Evolutionary conservation across 441 rosid species (phyloP), one percentile per base, ranked within the genome.

Genomic region (Euphorbia schlechtendalii): DNA sequence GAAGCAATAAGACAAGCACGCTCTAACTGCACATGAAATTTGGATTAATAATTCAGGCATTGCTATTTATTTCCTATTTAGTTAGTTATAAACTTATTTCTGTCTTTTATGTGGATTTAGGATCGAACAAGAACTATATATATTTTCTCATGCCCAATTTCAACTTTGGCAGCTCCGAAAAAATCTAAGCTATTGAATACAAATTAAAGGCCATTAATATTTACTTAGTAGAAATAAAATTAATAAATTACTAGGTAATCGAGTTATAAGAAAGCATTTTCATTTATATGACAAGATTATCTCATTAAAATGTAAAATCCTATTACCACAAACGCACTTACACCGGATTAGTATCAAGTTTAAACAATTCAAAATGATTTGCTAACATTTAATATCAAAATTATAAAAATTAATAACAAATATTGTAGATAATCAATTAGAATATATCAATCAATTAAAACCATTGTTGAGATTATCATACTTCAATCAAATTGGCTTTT

Each of bases 1-100:
- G 96, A 85, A 24, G 86, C 75, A 15, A 86, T 64, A 57, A 80
- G 79, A 59, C 94, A 83, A 32, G 83, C 79, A 22, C 96, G 84
- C 32, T 90, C 97, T 64, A 92, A 70, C 98, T 92, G 86, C 60
- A 21, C 4, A 51, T 34, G 14, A 24, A 11, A 4, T n/a, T 49
- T 7, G 24, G 24, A 25, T 54, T 14, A n/a, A 48, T 32, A 25
- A 38, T 21, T 60, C 15, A 24, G 48, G 0, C 24, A 49, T 40
- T 20, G 51, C 14, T 4, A 43, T 0, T 43, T 11, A 10, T 11
- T 43, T 43, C 17, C 48, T 7, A 43, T 10, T 38, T 34, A 34
- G 10, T 34, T 27, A 27, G 30, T 27, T 27, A 27, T 27, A 27
- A 27, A 27, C 30, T 12, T 6, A 38, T 43, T 43, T 43, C 17